A percentile compares a stretch with the other conserved stretches of the same genome.
Evolutionary conservation across 139 green algal genomes (phyloP).

Genomic region (Asterochloris sp.): DNA sequence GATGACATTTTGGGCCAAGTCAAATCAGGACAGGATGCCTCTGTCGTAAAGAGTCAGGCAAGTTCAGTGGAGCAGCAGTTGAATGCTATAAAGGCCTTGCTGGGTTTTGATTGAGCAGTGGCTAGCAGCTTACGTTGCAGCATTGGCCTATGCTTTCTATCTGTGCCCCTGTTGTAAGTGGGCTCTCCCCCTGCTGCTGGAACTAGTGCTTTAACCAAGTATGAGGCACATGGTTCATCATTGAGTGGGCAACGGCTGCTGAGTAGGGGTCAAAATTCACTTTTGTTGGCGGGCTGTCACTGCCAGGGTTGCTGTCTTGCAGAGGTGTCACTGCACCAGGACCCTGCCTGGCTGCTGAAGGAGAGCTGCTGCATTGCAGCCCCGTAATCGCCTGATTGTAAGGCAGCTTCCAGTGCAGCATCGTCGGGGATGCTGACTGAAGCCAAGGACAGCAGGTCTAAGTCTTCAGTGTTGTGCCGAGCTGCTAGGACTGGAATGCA

Average conservation of each 20-base stretch:
- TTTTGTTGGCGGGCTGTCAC: too few species aligned
- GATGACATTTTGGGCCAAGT: neutral
- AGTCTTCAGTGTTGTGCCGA: too few species aligned
- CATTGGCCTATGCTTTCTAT: neutral
- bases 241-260: neutral
- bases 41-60: conserved; percentile 14
- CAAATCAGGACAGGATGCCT: neutral
- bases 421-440: too few species aligned
- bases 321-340: too few species aligned
- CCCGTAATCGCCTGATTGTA: too few species aligned
- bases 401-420: too few species aligned
- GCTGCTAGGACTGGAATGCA: too few species aligned
- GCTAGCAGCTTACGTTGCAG: neutral
- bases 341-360: too few species aligned
- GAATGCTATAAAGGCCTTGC: conserved; percentile 25
- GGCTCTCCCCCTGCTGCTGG: neutral
- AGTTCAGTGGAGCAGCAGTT: conserved; percentile 27
- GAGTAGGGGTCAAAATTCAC: too few species aligned
- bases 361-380: too few species aligned
- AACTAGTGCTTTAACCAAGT: neutral
- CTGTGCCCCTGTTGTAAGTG: neutral
- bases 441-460: too few species aligned
- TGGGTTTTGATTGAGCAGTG: conserved; percentile 22
- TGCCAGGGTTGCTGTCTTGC: too few species aligned
- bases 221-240: neutral